A percentile compares a stretch with the other conserved stretches of the same genome.
phyloP scores from a whole-genome alignment of 495 filamentous ascomycete genomes.

The Mytilinidion resinicola region DNA sequence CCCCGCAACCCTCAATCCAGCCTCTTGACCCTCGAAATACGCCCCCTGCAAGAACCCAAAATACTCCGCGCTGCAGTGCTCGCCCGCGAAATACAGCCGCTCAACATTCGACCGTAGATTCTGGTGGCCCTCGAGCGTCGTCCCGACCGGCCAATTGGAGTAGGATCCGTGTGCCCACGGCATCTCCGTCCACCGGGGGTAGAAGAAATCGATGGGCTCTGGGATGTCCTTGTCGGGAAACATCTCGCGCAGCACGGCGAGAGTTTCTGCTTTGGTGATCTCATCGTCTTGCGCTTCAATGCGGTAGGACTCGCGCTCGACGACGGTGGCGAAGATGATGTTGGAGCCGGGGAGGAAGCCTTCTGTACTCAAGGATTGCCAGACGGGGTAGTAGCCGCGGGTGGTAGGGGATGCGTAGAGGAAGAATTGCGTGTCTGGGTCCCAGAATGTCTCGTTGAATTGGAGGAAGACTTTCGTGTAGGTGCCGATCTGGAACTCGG shows the following conservation, averaged over 20 bases:
- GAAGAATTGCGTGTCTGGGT: slow-evolving; percentile 57
- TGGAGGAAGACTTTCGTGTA: slow-evolving; percentile 78
- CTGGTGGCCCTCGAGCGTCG: slow-evolving; percentile 62
- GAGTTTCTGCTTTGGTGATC: slow-evolving; percentile 52
- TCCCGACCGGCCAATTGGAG: slow-evolving; percentile 65
- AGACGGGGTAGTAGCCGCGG: slow-evolving; percentile 66
- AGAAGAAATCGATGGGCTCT: slow-evolving; percentile 62
- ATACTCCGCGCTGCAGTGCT: slow-evolving; percentile 62
- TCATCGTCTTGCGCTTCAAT: slow-evolving; percentile 60
- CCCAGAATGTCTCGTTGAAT: slow-evolving; percentile 68
- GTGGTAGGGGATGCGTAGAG: slow-evolving; percentile 59
- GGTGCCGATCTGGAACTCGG: slow-evolving; percentile 64
- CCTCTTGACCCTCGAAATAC: slow-evolving; percentile 56
- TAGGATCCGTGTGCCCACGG: slow-evolving; percentile 67
- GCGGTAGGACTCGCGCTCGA: slow-evolving; percentile 52
- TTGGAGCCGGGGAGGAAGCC: slow-evolving; percentile 59
- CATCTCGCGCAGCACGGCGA: slow-evolving; percentile 60
- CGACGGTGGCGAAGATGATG: slow-evolving; percentile 68
- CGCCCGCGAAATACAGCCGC: slow-evolving; percentile 64
- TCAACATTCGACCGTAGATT: slow-evolving; percentile 65
- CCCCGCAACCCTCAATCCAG: slow-evolving; percentile 47
- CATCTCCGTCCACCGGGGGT: slow-evolving; percentile 61
- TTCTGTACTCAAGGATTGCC: slow-evolving; percentile 55
- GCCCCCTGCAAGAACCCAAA: slow-evolving; percentile 69
- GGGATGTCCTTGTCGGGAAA: slow-evolving; percentile 55